Conservation (phyloP, 192 early-diverging fungal species). For the Kickxella alabastrina region DNA sequence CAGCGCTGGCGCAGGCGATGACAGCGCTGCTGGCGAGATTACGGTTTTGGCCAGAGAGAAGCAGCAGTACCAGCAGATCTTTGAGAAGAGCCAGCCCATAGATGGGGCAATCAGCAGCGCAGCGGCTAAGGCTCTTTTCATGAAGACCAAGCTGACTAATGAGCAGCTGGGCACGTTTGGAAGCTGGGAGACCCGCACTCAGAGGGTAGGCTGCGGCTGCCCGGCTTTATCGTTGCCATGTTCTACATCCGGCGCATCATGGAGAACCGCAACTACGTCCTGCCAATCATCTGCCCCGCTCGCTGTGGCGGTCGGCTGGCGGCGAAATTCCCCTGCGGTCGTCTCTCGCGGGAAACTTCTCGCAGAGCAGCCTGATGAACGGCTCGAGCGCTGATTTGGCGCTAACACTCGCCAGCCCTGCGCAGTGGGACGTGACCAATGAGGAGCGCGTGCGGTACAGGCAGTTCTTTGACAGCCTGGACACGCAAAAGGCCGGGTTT, state of each 20-base stretch:
- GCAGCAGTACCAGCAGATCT: slow-evolving; percentile 61
- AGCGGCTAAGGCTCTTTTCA: slow-evolving; percentile 68
- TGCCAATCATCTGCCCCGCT: slow-evolving; percentile 71
- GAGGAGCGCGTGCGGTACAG: slow-evolving; percentile 75
- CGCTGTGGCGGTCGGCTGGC: slow-evolving; percentile 54
- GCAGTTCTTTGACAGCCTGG: slow-evolving; percentile 72
- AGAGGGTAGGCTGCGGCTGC: slow-evolving; percentile 66
- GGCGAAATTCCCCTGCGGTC: slow-evolving; percentile 44
- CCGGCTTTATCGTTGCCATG: slow-evolving; percentile 91
- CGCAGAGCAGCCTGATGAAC: slow-evolving; percentile 32
- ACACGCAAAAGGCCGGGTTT: slow-evolving; percentile 57
- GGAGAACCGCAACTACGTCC: slow-evolving; percentile 60
- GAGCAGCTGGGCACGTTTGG: slow-evolving; percentile 84
- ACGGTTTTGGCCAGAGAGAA: slow-evolving; percentile 52
- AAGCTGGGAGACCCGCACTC: slow-evolving; percentile 70
- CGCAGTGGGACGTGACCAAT: slow-evolving; percentile 69
- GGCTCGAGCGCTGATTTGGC: slow-evolving; percentile 25
- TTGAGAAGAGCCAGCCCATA: slow-evolving; percentile 54
- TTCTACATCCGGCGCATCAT: slow-evolving; percentile 77
- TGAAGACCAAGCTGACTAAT: slow-evolving; percentile 73
- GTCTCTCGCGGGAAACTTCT: slow-evolving; percentile 7
- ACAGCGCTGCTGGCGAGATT: slow-evolving; percentile 9
- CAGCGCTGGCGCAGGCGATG: slow-evolving; percentile 1
- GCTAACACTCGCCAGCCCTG: neutral
- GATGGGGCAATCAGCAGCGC: slow-evolving; percentile 63